These are phyloP conservation scores for Mucor mucedo DNA, from an alignment of 371 early-diverging fungal species.

Conservation along the genomic window DNA sequence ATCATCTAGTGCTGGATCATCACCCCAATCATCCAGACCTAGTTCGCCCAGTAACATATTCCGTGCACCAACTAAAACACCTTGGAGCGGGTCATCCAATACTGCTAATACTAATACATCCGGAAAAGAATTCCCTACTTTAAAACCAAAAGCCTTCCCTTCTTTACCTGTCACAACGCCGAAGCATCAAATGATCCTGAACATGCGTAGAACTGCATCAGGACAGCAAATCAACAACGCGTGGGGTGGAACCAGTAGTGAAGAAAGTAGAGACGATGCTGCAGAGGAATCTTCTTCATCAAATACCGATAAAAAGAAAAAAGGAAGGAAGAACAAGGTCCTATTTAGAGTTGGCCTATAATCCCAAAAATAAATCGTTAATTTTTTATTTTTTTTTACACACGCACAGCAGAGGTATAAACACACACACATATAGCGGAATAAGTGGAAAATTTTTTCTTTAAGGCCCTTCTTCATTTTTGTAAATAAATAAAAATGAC, in stretches of 20 bases:
- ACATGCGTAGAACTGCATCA: slow-evolving; percentile 35
- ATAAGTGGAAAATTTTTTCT: slow-evolving; percentile 5
- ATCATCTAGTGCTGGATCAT: slow-evolving; percentile 29
- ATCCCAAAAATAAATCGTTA: background rate
- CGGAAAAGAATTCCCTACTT: slow-evolving; percentile 27
- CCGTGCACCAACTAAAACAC: background rate
- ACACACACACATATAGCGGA: too few relatives aligned
- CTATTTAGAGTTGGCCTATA: slow-evolving; percentile 64
- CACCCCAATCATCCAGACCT: slow-evolving; percentile 48
- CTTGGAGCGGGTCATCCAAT: slow-evolving; percentile 12
- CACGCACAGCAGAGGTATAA: too few relatives aligned
- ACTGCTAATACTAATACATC: background rate
- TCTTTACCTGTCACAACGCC: slow-evolving; percentile 48
- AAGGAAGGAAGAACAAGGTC: slow-evolving; percentile 64
- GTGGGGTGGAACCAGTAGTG: slow-evolving; percentile 29
- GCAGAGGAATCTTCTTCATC: slow-evolving; percentile 15
- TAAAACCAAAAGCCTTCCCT: slow-evolving; percentile 39
- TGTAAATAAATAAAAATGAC: slow-evolving; percentile 10
- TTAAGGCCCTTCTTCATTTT: background rate
- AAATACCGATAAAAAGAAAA: slow-evolving; percentile 40
- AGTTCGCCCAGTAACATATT: slow-evolving; percentile 45
- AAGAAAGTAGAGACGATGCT: slow-evolving; percentile 8
- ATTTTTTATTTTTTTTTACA: background rate
- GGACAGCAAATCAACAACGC: slow-evolving; percentile 31
- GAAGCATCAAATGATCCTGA: slow-evolving; percentile 37